Evolutionary conservation across 176 grass and related monocot genomes (phyloP).

Genomic region (Thalia dealbata): DNA sequence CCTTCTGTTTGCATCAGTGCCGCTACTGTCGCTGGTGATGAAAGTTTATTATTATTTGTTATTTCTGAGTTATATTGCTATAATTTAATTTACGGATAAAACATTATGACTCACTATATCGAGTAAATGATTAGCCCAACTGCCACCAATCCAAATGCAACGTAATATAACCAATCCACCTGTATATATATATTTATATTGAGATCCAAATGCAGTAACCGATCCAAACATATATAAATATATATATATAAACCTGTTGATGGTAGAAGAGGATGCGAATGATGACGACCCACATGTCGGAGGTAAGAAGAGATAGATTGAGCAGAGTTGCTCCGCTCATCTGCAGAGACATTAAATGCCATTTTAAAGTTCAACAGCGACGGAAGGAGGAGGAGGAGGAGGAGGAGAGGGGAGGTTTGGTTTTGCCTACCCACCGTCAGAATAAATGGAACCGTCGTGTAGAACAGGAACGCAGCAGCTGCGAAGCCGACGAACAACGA

Average conservation of each 20-base stretch:
- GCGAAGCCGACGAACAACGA: slow-evolving; percentile 31
- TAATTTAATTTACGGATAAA: too few relatives aligned
- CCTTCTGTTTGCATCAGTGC: too few relatives aligned
- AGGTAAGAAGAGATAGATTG: slow-evolving; percentile 40
- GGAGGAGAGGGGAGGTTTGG: too few relatives aligned
- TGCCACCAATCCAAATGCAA: slow-evolving; percentile 22
- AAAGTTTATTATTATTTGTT: too few relatives aligned
- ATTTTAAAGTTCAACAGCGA: too few relatives aligned
- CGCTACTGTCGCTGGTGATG: too few relatives aligned
- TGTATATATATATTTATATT: neutral
- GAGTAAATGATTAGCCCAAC: slow-evolving; percentile 34
- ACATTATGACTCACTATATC: slow-evolving; percentile 20
- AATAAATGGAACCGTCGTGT: slow-evolving; percentile 26
- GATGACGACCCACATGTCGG: slow-evolving; percentile 37
- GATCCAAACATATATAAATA: slow-evolving; percentile 16
- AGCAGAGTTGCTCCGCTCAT: slow-evolving; percentile 44
- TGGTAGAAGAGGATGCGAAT: slow-evolving; percentile 39
- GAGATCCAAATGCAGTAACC: slow-evolving; percentile 24
- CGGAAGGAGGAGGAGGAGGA: too few relatives aligned
- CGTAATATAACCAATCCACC: slow-evolving; percentile 32
- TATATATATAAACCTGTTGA: slow-evolving; percentile 20
- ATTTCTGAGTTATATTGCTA: too few relatives aligned
- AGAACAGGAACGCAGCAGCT: slow-evolving; percentile 32
- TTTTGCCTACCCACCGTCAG: slow-evolving; percentile 13
- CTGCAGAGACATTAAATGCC: too few relatives aligned